phyloP scores from a whole-genome alignment of 140 eudicot genomes.

The Cichorium intybus region DNA sequence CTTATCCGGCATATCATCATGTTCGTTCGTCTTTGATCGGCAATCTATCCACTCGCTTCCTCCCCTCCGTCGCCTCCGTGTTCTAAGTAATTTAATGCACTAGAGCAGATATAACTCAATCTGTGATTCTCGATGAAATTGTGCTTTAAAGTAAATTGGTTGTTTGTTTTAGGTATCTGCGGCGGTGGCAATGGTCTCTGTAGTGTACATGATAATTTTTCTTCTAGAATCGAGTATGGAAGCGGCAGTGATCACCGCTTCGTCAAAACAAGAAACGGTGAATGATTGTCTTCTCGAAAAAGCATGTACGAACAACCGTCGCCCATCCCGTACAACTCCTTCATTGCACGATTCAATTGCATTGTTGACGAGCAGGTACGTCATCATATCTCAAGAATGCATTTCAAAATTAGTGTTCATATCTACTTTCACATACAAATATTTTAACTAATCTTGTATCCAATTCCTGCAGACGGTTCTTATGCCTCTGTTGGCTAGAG shows the following conservation, averaged over 20 bases:
- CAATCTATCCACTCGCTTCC: conserved; percentile 76
- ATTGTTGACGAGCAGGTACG: too few species aligned
- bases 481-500: conserved; percentile 75
- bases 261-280: conserved; percentile 30
- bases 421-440: too few species aligned
- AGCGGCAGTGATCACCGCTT: conserved; percentile 27
- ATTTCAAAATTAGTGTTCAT: too few species aligned
- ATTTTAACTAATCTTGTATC: background rate
- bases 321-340: too few species aligned
- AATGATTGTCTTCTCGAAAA: conserved; percentile 48
- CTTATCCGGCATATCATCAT: conserved; percentile 63
- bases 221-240: conserved; percentile 60
- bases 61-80: conserved; percentile 66
- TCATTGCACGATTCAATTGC: too few species aligned
- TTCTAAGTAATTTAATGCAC: conserved; percentile 63
- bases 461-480: conserved; percentile 52
- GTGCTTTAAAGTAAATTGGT: too few species aligned
- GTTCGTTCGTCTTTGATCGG: conserved; percentile 84
- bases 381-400: too few species aligned
- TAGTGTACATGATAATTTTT: too few species aligned
- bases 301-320: conserved; percentile 8
- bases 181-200: too few species aligned
- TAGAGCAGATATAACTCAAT: too few species aligned
- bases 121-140: too few species aligned
- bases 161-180: too few species aligned